A percentile compares a stretch with the other conserved stretches of the same genome.
Evolutionary conservation across 176 grass and related monocot species (phyloP).

Genomic region (Aegilops umbellulata): DNA sequence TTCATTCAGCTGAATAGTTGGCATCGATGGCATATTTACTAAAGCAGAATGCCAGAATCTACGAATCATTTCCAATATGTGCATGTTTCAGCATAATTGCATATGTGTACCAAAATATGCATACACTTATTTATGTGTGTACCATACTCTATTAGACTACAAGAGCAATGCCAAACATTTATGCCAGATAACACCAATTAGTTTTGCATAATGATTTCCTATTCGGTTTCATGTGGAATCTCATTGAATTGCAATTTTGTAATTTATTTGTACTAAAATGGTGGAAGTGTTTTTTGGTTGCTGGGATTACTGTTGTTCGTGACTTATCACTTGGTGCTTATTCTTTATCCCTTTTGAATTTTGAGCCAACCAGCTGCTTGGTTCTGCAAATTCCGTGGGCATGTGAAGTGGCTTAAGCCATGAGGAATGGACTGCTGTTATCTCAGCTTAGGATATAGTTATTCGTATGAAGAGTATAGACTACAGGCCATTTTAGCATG

Average conservation of each 20-base stretch:
- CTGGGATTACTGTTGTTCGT: not conserved
- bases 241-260: not conserved
- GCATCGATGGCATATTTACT: conserved; percentile 10
- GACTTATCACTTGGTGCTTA: not conserved
- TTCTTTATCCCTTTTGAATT: not conserved
- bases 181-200: conserved; percentile 7
- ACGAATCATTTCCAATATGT: conserved; percentile 3
- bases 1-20: conserved; percentile 4
- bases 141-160: not conserved
- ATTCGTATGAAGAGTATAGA: not conserved
- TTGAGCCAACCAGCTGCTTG: conserved; percentile 9
- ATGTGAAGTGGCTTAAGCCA: conserved; percentile 1
- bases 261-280: conserved; percentile 4
- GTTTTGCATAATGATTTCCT: conserved; percentile 14
- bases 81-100: not conserved
- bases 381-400: conserved; percentile 10
- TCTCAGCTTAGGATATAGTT: conserved; percentile 21
- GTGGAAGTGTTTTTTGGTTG: not conserved
- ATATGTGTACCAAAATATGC: conserved; percentile 7
- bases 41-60: conserved; percentile 13
- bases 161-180: not conserved
- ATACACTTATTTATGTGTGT: not conserved
- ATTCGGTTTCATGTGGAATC: conserved; percentile 2
- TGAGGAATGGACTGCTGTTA: conserved; percentile 26
- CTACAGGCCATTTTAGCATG: not conserved